These are phyloP conservation scores for Lumnitzera racemosa DNA, from an alignment of 345 rosid genomes.

Conservation along the genomic window DNA sequence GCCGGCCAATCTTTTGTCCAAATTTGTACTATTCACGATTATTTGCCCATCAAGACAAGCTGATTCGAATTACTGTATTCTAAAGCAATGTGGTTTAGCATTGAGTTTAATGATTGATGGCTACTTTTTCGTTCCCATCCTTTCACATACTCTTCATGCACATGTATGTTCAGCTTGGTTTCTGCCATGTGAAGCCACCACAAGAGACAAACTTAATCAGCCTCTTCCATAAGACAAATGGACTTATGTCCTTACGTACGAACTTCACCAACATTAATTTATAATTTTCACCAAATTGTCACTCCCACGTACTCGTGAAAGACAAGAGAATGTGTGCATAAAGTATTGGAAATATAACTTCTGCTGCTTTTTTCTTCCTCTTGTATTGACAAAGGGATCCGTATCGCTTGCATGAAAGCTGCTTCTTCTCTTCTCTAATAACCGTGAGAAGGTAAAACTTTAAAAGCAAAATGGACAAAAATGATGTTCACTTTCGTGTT, in stretches of 20 bases:
- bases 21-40: constrained; percentile 11
- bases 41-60: constrained; percentile 29
- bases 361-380: no score
- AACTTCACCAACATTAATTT: neutral
- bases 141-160: constrained; percentile 2
- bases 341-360: no score
- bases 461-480: no score
- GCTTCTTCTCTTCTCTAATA: no score
- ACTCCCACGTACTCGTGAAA: no score
- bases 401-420: no score
- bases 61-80: neutral
- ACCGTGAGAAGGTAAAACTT: no score
- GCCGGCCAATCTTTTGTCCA: constrained; percentile 68
- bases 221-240: constrained; percentile 16
- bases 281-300: neutral
- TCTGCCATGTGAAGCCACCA: constrained; percentile 22
- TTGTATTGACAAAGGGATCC: no score
- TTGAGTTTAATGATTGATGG: constrained; percentile 27
- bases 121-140: constrained; percentile 23
- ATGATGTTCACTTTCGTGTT: no score
- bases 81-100: constrained; percentile 2
- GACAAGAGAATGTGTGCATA: no score
- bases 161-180: neutral
- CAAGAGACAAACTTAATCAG: constrained; percentile 45
- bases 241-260: constrained; percentile 8